phyloP scores from a whole-genome alignment of 2,329 filamentous ascomycete genomes.

The Ophiostoma himal-ulmi region DNA sequence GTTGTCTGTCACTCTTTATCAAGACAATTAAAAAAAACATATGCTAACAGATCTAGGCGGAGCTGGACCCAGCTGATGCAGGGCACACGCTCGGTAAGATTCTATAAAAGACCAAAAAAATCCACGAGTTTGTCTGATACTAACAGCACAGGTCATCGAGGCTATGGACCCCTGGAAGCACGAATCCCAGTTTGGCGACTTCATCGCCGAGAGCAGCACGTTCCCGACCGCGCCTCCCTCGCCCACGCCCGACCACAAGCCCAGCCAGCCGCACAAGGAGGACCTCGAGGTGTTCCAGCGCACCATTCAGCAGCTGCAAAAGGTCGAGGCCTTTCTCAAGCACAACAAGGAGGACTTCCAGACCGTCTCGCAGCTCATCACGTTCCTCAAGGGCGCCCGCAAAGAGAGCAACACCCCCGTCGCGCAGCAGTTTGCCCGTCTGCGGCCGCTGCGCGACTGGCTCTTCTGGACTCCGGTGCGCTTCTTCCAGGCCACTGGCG shows the following conservation, averaged over 20 bases:
- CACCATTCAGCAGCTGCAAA: conserved; percentile 60
- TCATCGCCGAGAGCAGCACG: conserved; percentile 72
- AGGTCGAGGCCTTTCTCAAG: conserved; percentile 62
- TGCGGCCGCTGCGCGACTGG: conserved; percentile 85
- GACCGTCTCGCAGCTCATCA: conserved; percentile 62
- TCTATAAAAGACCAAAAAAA: not conserved
- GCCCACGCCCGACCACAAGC: conserved; percentile 55
- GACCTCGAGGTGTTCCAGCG: conserved; percentile 63
- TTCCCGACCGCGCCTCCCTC: conserved; percentile 62
- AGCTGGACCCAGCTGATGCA: conserved; percentile 91
- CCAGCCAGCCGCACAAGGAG: conserved; percentile 60
- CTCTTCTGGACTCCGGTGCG: conserved; percentile 91
- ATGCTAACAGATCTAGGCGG: conserved; percentile 52
- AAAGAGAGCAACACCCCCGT: conserved; percentile 64
- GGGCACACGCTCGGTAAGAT: conserved; percentile 63
- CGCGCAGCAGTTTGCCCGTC: conserved; percentile 80
- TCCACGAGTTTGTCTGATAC: conserved; percentile 32
- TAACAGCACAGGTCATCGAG: conserved; percentile 58
- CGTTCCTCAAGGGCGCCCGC: conserved; percentile 66
- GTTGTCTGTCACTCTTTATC: not conserved
- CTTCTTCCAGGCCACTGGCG: conserved; percentile 67
- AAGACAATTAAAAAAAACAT: not conserved
- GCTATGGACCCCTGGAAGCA: conserved; percentile 90
- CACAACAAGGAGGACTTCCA: conserved; percentile 64
- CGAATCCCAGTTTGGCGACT: conserved; percentile 77